These are phyloP conservation scores for Iberis pinnata DNA, from an alignment of 345 rosid genomes.

Conservation along the genomic window DNA sequence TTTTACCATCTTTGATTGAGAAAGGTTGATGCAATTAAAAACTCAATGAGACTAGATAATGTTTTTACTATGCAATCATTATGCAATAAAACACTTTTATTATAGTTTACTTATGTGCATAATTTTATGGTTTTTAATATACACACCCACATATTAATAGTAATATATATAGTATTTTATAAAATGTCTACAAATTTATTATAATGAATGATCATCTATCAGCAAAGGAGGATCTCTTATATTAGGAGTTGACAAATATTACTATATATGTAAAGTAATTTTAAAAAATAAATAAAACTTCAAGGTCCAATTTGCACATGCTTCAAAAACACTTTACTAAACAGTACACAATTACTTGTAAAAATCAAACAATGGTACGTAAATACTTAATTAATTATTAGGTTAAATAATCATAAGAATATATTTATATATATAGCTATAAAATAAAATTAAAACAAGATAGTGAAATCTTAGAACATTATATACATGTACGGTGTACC, in stretches of 20 bases:
- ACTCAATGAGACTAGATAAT: constrained; percentile 23
- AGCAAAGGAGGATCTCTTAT: constrained; percentile 14
- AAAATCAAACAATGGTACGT: not conserved
- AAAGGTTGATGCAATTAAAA: constrained; percentile 15
- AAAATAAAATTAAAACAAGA: not conserved
- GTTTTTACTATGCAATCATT: constrained; percentile 34
- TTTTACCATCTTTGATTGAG: constrained; percentile 23
- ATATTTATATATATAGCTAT: not conserved
- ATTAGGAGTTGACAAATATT: constrained; percentile 18
- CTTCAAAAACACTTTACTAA: constrained; percentile 11
- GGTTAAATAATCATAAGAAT: not conserved
- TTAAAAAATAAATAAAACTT: constrained; percentile 5
- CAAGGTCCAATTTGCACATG: constrained; percentile 22
- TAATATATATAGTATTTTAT: constrained; percentile 2
- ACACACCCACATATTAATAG: constrained; percentile 5
- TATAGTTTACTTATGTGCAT: not conserved
- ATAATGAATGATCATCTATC: not conserved
- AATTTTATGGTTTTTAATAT: constrained; percentile 7
- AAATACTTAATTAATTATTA: not conserved
- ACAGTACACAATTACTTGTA: constrained; percentile 8
- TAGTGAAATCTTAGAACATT: constrained; percentile 3
- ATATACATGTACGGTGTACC: too few species aligned
- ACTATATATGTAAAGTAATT: constrained; percentile 14
- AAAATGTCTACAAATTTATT: not conserved
- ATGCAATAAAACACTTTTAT: constrained; percentile 22